Conservation (phyloP, 2,329 filamentous ascomycete genomes). For the Fusarium mundagurra region DNA sequence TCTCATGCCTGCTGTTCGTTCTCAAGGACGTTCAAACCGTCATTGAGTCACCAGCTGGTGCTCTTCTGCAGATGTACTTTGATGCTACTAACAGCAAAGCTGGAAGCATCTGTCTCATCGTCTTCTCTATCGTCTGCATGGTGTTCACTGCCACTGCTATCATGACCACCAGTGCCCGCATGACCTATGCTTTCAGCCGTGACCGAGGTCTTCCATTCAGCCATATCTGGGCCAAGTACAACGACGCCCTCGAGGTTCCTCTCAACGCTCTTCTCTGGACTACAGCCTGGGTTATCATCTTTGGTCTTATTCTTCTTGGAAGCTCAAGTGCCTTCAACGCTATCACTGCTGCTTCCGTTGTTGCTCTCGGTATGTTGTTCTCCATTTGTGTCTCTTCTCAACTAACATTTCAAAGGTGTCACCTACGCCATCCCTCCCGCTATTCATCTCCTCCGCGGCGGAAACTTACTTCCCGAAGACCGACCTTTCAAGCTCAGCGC, state of each 20-base stretch:
- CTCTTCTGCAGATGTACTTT: slow-evolving; percentile 71
- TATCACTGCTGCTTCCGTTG: slow-evolving; percentile 77
- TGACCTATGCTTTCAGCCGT: slow-evolving; percentile 72
- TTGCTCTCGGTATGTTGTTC: slow-evolving; percentile 62
- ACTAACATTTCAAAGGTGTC: slow-evolving; percentile 48
- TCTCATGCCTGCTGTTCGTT: slow-evolving; percentile 72
- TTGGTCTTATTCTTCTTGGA: slow-evolving; percentile 76
- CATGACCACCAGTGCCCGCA: slow-evolving; percentile 73
- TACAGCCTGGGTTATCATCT: slow-evolving; percentile 69
- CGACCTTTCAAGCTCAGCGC: slow-evolving; percentile 50
- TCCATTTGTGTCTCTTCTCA: slow-evolving; percentile 37
- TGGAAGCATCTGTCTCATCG: slow-evolving; percentile 70
- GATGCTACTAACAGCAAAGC: slow-evolving; percentile 70
- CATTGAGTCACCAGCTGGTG: slow-evolving; percentile 65
- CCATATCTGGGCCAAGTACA: slow-evolving; percentile 67
- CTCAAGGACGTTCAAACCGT: slow-evolving; percentile 66
- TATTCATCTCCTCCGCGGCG: slow-evolving; percentile 74
- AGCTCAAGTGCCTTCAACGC: slow-evolving; percentile 75
- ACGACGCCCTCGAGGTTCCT: slow-evolving; percentile 70
- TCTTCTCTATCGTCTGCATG: slow-evolving; percentile 73
- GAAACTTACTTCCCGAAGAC: slow-evolving; percentile 69
- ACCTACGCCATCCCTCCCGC: slow-evolving; percentile 80
- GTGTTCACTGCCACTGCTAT: slow-evolving; percentile 71
- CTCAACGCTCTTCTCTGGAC: slow-evolving; percentile 74
- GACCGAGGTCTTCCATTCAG: slow-evolving; percentile 76